Evolutionary conservation across 768 basidiomycete species (phyloP).

Genomic region (Pulveroboletus ravenelii): DNA sequence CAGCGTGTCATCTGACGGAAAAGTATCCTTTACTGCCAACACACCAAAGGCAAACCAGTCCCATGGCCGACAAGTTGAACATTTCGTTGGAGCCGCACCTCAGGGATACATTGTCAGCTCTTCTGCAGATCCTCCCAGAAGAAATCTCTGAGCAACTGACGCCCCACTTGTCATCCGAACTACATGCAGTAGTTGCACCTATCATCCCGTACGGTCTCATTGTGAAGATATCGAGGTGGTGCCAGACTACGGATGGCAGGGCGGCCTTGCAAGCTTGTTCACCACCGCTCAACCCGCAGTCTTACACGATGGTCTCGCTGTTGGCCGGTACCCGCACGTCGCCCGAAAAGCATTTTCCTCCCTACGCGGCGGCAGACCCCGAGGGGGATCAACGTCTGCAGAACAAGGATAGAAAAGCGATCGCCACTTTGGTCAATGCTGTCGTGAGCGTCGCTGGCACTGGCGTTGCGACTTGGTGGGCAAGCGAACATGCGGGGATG

Average conservation of each 20-base stretch:
- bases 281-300: conserved; percentile 44
- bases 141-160: conserved; percentile 40
- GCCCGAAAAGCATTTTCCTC: conserved; percentile 65
- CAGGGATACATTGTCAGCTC: conserved; percentile 40
- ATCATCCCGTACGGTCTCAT: conserved; percentile 62
- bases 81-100: conserved; percentile 71
- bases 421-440: conserved; percentile 67
- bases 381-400: conserved; percentile 44
- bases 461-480: conserved; percentile 71
- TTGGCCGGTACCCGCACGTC: conserved; percentile 78
- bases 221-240: conserved; percentile 61
- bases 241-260: conserved; percentile 48
- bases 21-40: no score
- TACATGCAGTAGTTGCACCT: conserved; percentile 11
- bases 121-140: conserved; percentile 43
- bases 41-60: background rate
- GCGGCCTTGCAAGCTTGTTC: conserved; percentile 35
- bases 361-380: conserved; percentile 42
- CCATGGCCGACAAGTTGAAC: conserved; percentile 35
- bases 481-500: conserved; percentile 59
- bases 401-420: conserved; percentile 55
- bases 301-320: conserved; percentile 68
- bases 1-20: no score
- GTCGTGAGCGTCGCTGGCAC: conserved; percentile 64
- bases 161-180: conserved; percentile 30